phyloP scores from a whole-genome alignment of 2,329 filamentous ascomycete species.

The Incumbomyces delicatus region DNA sequence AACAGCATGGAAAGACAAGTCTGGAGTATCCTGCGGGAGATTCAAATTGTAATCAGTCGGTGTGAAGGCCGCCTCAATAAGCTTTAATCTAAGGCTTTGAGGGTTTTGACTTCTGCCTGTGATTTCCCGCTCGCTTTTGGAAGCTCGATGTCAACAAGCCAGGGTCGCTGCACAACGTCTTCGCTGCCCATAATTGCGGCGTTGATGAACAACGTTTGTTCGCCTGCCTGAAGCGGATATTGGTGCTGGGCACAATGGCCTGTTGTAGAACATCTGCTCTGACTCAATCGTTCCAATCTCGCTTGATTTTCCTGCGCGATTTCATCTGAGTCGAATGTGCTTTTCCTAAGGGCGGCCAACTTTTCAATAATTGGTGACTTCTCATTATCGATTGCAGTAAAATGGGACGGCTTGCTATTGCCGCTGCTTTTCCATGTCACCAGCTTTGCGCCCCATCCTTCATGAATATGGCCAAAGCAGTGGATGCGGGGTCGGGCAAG shows the following conservation, averaged over 20 bases:
- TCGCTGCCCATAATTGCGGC: slow-evolving; percentile 43
- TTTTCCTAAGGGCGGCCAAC: slow-evolving; percentile 21
- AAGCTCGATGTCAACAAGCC: slow-evolving; percentile 44
- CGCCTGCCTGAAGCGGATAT: slow-evolving; percentile 27
- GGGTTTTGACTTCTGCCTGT: no score
- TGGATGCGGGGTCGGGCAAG: slow-evolving; percentile 27
- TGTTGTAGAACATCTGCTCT: slow-evolving; percentile 27
- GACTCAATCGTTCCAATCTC: slow-evolving; percentile 8
- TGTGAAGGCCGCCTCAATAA: no score
- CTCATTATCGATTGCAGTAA: slow-evolving; percentile 38
- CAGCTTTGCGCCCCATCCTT: slow-evolving; percentile 48
- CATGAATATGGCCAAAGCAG: slow-evolving; percentile 35
- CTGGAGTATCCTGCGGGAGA: no score
- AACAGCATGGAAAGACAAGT: no score
- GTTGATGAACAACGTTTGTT: slow-evolving; percentile 52
- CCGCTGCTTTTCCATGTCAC: slow-evolving; percentile 40
- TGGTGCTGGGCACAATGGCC: slow-evolving; percentile 32
- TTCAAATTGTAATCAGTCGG: no score
- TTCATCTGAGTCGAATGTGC: slow-evolving; percentile 6
- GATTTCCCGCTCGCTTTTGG: slow-evolving; percentile 6
- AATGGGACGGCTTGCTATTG: slow-evolving; percentile 32
- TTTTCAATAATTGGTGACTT: slow-evolving; percentile 30
- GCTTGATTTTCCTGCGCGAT: slow-evolving; percentile 1
- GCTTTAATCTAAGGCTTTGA: no score
- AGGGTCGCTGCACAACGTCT: slow-evolving; percentile 41